Base-by-base conservation (phyloP, 2,329 filamentous ascomycete species). In the Stagonosporopsis tanaceti region DNA sequence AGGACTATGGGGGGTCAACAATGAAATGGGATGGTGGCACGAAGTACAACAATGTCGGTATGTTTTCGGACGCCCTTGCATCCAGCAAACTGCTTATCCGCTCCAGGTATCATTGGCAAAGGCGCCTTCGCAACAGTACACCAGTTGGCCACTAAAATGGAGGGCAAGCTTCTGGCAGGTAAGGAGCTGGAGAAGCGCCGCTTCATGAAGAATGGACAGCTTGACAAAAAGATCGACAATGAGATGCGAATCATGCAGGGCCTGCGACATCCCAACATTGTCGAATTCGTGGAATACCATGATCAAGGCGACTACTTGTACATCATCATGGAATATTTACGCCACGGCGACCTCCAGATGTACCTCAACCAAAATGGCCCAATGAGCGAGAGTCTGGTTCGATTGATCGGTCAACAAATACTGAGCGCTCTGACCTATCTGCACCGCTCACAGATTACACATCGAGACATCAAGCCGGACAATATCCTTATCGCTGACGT, bases 391-490 rank as follows among this genome's bases (percentile, higher is more conserved):
- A 66, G 76, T 0, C 81, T 88, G 64, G 89, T 87, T n/a, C 87
- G 89, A 74, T 81, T 80, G 5, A 90, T 97, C 75, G 86, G 93
- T 1, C 75, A 79, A 20, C 92, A 96, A 74, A 85, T 98, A 34
- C 79, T 97, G 40, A 86, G 89, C 65, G 94, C 94, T 2, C 80
- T 99, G 50, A 87, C 87, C 28, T 97, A 99, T 74, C 82, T 99
- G 8, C 95, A 99, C 75, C 81, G 84, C 50, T 89, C 90, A 68
- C 92, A 90, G 71, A 97, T 99, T 67, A 98, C 94, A 0, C 95
- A 99, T 77, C 90, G 95, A n/a, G 95, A 99, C 76, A 93, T 99
- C 71, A 99, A 99, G 74, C 95, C 95, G 0, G 95, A 99, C 80
- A 99, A 99, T 70, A 97, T 99, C 59, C 82, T 99, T 38, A 91